Percentiles rank a stretch among this genome's conserved stretches.
These are phyloP conservation scores for Umbilicaria muhlenbergii DNA, from an alignment of 495 filamentous ascomycete genomes.

Conservation along the genomic window DNA sequence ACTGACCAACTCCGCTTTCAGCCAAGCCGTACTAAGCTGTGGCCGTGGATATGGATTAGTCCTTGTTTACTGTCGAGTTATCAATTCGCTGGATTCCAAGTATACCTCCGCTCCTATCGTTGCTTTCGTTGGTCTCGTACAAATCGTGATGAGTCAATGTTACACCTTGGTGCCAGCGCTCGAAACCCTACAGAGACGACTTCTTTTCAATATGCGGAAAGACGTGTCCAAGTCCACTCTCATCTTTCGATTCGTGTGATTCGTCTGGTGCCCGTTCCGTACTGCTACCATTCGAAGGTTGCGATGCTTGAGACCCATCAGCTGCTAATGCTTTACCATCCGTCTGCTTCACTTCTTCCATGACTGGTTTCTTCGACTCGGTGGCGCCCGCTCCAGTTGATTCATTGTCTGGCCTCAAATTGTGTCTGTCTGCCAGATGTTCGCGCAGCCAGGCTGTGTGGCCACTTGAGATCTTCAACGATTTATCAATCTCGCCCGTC, in stretches of 20 bases:
- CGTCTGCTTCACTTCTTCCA: not conserved
- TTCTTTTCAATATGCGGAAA: constrained; percentile 26
- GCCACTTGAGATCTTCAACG: constrained; percentile 29
- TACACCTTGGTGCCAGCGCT: too few relatives aligned
- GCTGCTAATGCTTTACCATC: not conserved
- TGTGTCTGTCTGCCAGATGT: constrained; percentile 15
- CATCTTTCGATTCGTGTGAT: not conserved
- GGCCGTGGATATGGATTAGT: too few relatives aligned
- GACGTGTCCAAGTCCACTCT: constrained; percentile 23
- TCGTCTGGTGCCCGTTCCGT: not conserved
- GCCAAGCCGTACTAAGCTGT: too few relatives aligned
- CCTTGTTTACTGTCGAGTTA: too few relatives aligned
- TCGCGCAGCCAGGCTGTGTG: constrained; percentile 28
- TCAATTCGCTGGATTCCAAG: too few relatives aligned
- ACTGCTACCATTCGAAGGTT: not conserved
- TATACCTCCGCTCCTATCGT: too few relatives aligned
- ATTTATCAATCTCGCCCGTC: constrained; percentile 35
- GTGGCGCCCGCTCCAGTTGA: constrained; percentile 2
- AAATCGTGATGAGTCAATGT: too few relatives aligned
- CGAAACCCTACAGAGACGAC: not conserved
- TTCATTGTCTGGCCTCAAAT: not conserved
- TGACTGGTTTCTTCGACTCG: not conserved
- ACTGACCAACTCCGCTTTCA: too few relatives aligned
- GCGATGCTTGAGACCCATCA: not conserved
- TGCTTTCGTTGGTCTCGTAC: too few relatives aligned